Percentiles rank a stretch among this genome's conserved stretches.
These are phyloP conservation scores for Fusarium ambrosium DNA, from an alignment of 2,329 filamentous ascomycete genomes.

Conservation along the genomic window DNA sequence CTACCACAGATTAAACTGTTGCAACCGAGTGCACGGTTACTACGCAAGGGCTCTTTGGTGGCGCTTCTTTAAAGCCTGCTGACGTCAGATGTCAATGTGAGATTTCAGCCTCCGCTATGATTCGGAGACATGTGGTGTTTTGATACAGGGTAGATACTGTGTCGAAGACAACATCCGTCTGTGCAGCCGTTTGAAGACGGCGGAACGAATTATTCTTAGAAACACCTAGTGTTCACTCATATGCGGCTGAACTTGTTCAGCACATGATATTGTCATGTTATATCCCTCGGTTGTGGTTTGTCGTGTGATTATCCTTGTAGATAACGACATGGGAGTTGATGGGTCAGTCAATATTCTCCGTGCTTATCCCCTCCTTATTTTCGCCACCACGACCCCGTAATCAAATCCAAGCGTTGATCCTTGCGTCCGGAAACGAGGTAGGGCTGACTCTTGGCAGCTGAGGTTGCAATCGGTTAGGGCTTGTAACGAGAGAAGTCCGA, in stretches of 20 bases:
- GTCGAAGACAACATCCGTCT: not conserved
- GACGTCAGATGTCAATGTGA: not conserved
- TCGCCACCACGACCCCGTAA: not conserved
- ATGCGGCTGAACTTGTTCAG: not conserved
- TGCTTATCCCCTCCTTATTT: not conserved
- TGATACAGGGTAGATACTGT: not conserved
- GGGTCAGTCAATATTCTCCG: not conserved
- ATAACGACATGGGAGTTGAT: constrained; percentile 1
- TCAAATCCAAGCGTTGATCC: not conserved
- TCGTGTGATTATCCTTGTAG: not conserved
- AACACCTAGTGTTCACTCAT: not conserved
- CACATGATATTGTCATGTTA: not conserved
- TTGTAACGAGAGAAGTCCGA: not conserved
- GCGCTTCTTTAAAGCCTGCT: not conserved
- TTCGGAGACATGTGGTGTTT: not conserved
- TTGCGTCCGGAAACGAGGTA: not conserved
- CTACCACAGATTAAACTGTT: not conserved
- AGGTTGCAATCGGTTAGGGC: not conserved
- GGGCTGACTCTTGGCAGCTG: not conserved
- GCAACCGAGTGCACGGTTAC: not conserved
- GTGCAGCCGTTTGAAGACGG: not conserved
- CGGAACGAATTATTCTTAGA: not conserved
- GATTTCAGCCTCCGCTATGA: not conserved
- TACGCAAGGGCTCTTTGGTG: not conserved
- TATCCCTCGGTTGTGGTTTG: not conserved